Evolutionary conservation across 495 filamentous ascomycete genomes (phyloP), one percentile per base, ranked within the genome.

Genomic region (Annulohypoxylon nitens): DNA sequence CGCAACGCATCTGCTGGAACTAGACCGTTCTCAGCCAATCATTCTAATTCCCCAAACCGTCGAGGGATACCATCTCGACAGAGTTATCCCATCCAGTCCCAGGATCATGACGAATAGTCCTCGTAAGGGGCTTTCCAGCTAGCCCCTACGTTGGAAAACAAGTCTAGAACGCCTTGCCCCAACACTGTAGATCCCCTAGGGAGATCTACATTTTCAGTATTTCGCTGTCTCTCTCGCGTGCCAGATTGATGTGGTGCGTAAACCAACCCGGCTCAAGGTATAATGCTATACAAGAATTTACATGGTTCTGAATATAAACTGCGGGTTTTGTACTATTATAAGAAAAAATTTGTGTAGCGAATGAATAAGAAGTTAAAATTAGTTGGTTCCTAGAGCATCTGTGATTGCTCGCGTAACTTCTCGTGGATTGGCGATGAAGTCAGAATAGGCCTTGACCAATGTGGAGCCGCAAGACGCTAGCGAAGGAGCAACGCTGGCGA

Each of bases 401-500:
- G 61, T 39, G 23, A 77, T 16, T 45, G 64, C 48, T 36, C 51
- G 69, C 23, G 51, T 45, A 23, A 69, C 53, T 18, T 73, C 73
- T 14, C 67, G 70, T 30, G 72, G 66, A 23, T 75, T 68, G 16
- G 73, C 53, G 16, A 71, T 20, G 14, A 76, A 64, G 14, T 69
- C 43, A 37, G 54, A 41, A 0, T 60, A 25, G 9, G 39, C 30
- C 16, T 62, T 70, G 25, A 41, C 34, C 1, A 69, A 41, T 5
- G 47, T 64, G 36, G 33, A 34, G 59, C 85, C 77, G 55, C 78
- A 81, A 70, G 81, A 81, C 81, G 83, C 84, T 54, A 88, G 78
- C 48, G 83, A 84, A 12, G 89, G 89, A 12, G 88, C 84, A 65
- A 86, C 86, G 76, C 86, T 91, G 70, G 83, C 85, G 55, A 87